Conservation (phyloP, 192 early-diverging fungal genomes). For the Podila epigama region DNA sequence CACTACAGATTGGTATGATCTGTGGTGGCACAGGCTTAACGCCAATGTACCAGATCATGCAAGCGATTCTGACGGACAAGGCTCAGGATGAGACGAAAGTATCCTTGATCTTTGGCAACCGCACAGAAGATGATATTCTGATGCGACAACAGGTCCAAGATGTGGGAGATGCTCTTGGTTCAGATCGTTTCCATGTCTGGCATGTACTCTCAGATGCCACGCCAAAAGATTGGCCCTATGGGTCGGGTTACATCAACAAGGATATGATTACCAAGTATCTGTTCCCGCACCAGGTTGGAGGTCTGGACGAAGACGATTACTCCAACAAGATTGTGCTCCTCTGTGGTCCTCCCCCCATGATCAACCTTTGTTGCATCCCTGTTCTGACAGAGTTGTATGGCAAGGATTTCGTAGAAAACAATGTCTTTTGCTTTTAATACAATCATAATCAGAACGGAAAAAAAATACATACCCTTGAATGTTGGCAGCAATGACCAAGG, state of each 20-base stretch:
- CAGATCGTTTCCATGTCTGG: constrained; percentile 71
- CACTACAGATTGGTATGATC: constrained; percentile 78
- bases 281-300: constrained; percentile 7
- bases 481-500: too few species aligned
- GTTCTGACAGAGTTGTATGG: constrained; percentile 29
- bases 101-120: constrained; percentile 80
- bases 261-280: constrained; percentile 40
- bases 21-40: constrained; percentile 91
- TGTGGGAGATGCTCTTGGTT: constrained; percentile 60
- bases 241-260: constrained; percentile 35
- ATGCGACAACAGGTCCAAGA: constrained; percentile 72
- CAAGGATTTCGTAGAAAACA: constrained; percentile 35
- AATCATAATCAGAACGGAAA: too few species aligned
- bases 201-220: constrained; percentile 61
- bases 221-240: constrained; percentile 40
- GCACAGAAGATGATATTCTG: constrained; percentile 79
- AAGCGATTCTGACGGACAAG: constrained; percentile 67
- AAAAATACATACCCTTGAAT: background rate
- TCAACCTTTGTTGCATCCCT: constrained; percentile 48
- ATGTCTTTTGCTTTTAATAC: constrained; percentile 34
- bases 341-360: constrained; percentile 54
- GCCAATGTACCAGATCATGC: constrained; percentile 82
- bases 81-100: constrained; percentile 73
- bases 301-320: background rate
- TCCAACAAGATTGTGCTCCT: constrained; percentile 45